Percentiles rank a stretch among this genome's conserved stretches.
These are phyloP conservation scores for Rhazya stricta DNA, from an alignment of 257 asterid species.

Conservation along the genomic window DNA sequence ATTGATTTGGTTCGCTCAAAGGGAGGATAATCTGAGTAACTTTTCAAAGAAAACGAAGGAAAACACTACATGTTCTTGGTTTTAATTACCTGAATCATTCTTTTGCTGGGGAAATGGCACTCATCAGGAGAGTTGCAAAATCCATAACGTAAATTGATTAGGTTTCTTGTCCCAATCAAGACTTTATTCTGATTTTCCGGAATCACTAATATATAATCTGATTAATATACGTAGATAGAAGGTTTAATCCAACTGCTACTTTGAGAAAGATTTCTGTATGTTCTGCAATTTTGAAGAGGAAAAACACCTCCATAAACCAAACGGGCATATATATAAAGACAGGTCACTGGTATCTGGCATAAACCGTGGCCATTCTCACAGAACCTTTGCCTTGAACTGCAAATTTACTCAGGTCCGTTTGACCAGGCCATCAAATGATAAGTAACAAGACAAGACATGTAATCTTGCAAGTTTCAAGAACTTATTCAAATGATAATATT, in stretches of 20 bases:
- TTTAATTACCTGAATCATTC: neutral
- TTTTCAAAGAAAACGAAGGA: neutral
- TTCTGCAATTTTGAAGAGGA: too few species aligned
- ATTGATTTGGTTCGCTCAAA: conserved; percentile 3
- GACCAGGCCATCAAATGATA: too few species aligned
- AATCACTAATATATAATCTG: neutral
- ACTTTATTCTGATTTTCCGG: neutral
- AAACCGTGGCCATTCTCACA: too few species aligned
- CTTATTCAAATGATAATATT: too few species aligned
- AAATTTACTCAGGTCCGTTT: too few species aligned
- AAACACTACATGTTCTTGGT: neutral
- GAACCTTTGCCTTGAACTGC: too few species aligned
- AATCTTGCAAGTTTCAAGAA: too few species aligned
- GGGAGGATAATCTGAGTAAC: neutral
- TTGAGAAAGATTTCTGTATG: neutral
- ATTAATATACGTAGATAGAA: neutral
- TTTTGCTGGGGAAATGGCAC: neutral
- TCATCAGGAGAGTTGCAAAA: neutral
- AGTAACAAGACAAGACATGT: too few species aligned
- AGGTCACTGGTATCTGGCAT: too few species aligned
- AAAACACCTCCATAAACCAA: too few species aligned
- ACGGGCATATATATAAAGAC: too few species aligned
- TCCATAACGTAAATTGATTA: neutral
- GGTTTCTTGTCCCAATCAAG: neutral
- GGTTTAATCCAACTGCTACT: neutral